Percentiles rank a stretch among this genome's conserved stretches.
Conservation (phyloP, 2,329 filamentous ascomycete genomes). For the Bipolaris gigantea region DNA sequence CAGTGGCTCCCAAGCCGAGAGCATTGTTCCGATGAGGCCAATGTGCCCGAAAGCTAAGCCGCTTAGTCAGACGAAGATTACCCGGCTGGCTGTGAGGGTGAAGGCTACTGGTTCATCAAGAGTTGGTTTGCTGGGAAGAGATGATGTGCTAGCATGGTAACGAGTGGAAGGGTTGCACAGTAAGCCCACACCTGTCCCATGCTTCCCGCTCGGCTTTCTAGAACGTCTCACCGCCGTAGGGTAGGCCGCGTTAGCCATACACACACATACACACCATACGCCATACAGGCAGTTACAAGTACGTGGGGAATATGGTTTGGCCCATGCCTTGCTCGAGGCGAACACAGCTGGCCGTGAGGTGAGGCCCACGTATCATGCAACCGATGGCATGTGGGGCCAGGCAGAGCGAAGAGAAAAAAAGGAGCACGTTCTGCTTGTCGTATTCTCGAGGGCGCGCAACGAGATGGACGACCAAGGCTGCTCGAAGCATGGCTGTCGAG, state of each 20-base stretch:
- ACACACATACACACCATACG: not conserved
- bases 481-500: not conserved
- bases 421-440: no score
- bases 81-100: not conserved
- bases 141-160: not conserved
- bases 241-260: constrained; percentile 6
- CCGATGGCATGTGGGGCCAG: constrained; percentile 3
- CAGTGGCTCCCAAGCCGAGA: not conserved
- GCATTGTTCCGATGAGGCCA: constrained; percentile 1
- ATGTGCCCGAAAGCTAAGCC: not conserved
- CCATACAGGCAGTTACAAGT: constrained; percentile 1
- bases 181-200: constrained; percentile 3
- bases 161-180: not conserved
- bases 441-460: no score
- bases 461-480: not conserved
- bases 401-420: not conserved
- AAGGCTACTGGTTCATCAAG: not conserved
- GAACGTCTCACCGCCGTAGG: constrained; percentile 15
- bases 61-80: not conserved
- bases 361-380: constrained; percentile 10
- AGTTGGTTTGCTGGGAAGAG: not conserved
- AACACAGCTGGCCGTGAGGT: not conserved
- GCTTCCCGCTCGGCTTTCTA: constrained; percentile 11
- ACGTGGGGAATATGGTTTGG: not conserved
- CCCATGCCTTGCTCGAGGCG: not conserved